Conservation (phyloP, 495 filamentous ascomycete species). For the Neurospora sp. region DNA sequence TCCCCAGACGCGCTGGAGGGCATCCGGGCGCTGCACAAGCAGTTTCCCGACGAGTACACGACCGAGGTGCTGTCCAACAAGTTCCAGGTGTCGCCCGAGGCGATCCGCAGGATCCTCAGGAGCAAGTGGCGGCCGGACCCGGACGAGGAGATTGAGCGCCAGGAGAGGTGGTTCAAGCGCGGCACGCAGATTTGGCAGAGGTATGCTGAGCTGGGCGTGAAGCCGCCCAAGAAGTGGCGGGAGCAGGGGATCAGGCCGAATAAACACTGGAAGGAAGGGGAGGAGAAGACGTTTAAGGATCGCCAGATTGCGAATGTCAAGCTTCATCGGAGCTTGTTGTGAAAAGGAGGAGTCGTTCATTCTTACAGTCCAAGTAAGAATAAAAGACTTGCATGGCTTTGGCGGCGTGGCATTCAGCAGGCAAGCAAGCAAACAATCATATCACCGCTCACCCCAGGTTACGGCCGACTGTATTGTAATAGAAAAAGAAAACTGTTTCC, state of each 20-base stretch:
- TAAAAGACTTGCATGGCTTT: neutral
- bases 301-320: neutral
- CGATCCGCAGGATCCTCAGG: constrained; percentile 74
- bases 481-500: neutral
- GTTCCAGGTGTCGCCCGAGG: constrained; percentile 79
- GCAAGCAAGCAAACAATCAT: neutral
- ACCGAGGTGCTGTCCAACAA: constrained; percentile 63
- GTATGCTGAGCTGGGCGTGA: constrained; percentile 57
- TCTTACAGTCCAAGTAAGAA: neutral
- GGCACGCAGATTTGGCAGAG: constrained; percentile 68
- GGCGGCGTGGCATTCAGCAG: neutral
- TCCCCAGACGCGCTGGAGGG: constrained; percentile 86
- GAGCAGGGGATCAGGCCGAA: constrained; percentile 50
- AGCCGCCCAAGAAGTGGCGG: constrained; percentile 59
- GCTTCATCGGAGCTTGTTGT: neutral
- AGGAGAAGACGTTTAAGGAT: constrained; percentile 8
- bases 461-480: neutral
- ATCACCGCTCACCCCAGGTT: neutral
- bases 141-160: constrained; percentile 49
- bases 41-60: constrained; percentile 65
- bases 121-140: constrained; percentile 67
- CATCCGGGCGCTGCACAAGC: constrained; percentile 66
- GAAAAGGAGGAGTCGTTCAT: neutral
- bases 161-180: constrained; percentile 65
- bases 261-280: constrained; percentile 22